These are phyloP conservation scores for Kluyveromyces marxianus DNA, from an alignment of 1,139 yeast species.

Conservation along the genomic window DNA sequence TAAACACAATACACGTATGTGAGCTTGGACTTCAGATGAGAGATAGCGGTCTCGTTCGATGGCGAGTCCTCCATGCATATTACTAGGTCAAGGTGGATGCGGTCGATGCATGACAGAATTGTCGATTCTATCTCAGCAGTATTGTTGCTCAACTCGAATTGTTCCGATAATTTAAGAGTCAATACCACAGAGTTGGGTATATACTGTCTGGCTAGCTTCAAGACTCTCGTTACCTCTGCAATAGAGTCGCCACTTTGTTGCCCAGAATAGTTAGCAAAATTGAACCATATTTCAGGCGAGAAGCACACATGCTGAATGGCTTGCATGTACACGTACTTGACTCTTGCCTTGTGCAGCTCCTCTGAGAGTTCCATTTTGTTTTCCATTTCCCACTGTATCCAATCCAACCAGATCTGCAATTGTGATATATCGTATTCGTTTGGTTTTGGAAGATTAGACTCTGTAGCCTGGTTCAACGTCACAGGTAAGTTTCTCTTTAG, in stretches of 20 bases:
- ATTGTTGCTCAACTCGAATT: conserved; percentile 54
- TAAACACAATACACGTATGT: conserved; percentile 40
- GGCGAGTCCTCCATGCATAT: conserved; percentile 23
- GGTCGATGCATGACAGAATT: conserved; percentile 43
- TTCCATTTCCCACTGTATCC: conserved; percentile 74
- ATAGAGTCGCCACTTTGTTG: conserved; percentile 25
- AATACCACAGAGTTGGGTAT: conserved; percentile 70
- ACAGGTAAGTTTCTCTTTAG: conserved; percentile 33
- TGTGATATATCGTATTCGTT: conserved; percentile 35
- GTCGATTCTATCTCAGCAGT: conserved; percentile 45
- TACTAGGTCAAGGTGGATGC: conserved; percentile 35
- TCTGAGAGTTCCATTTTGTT: conserved; percentile 60
- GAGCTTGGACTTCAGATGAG: conserved; percentile 18
- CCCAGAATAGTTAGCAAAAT: conserved; percentile 40
- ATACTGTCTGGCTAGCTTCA: conserved; percentile 50
- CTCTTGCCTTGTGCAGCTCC: conserved; percentile 45
- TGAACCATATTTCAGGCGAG: conserved; percentile 82
- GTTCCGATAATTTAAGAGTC: conserved; percentile 61
- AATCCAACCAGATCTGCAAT: conserved; percentile 52
- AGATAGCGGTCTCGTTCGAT: conserved; percentile 12
- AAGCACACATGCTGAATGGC: conserved; percentile 62
- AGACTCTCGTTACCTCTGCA: conserved; percentile 26
- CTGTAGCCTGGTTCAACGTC: conserved; percentile 28
- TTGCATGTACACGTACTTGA: conserved; percentile 69
- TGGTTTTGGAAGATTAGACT: conserved; percentile 35